Conservation (phyloP, 768 basidiomycete species). For the Hirschioporus abietinus region DNA sequence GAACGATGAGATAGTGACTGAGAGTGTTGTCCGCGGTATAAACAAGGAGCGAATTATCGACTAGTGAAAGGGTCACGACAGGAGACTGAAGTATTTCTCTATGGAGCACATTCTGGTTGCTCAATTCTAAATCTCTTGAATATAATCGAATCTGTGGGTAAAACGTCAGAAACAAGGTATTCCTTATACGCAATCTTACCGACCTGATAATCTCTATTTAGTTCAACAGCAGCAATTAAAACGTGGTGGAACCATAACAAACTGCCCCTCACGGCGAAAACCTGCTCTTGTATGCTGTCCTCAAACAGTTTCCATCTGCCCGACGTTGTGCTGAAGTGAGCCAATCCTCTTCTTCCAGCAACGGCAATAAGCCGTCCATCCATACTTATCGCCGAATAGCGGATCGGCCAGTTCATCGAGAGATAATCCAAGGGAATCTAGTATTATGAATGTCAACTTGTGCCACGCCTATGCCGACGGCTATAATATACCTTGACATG, state of each 20-base stretch:
- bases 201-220: slow-evolving; percentile 73
- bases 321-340: slow-evolving; percentile 90
- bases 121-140: slow-evolving; percentile 85
- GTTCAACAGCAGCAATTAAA: slow-evolving; percentile 84
- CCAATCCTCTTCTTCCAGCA: slow-evolving; percentile 84
- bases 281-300: slow-evolving; percentile 77
- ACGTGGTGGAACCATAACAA: slow-evolving; percentile 97
- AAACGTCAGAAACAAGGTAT: slow-evolving; percentile 9
- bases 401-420: slow-evolving; percentile 89
- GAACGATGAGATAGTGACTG: slow-evolving; percentile 86
- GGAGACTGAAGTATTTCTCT: slow-evolving; percentile 71
- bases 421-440: slow-evolving; percentile 90
- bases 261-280: slow-evolving; percentile 85
- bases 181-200: slow-evolving; percentile 5
- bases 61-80: slow-evolving; percentile 81
- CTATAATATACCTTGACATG: slow-evolving; percentile 67
- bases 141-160: slow-evolving; percentile 76
- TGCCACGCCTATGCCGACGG: slow-evolving; percentile 4
- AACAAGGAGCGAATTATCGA: slow-evolving; percentile 92
- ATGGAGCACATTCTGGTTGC: slow-evolving; percentile 77
- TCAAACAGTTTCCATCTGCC: slow-evolving; percentile 93
- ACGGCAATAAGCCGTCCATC: slow-evolving; percentile 92
- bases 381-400: slow-evolving; percentile 82
- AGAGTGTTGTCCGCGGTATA: slow-evolving; percentile 94
- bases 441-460: slow-evolving; percentile 8